Evolutionary conservation across 2,329 filamentous ascomycete species (phyloP).

Genomic region (Cryoendolithus antarcticus): DNA sequence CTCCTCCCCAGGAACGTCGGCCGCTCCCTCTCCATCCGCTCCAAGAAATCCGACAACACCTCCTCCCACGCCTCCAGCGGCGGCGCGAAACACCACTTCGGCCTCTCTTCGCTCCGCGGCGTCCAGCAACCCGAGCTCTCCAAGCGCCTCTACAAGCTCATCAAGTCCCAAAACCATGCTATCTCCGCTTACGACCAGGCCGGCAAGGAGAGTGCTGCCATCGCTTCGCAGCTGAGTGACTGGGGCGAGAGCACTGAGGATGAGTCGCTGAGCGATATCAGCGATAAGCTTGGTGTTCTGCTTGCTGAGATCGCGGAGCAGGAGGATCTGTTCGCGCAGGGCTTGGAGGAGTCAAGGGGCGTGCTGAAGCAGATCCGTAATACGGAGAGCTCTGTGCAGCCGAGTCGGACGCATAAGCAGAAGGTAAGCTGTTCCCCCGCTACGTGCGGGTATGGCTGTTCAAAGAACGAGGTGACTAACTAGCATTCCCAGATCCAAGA

Average conservation of each 20-base stretch:
- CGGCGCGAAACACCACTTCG: slow-evolving; percentile 51
- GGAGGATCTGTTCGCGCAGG: slow-evolving; percentile 77
- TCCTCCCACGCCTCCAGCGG: slow-evolving; percentile 29
- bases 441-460: no score
- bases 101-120: slow-evolving; percentile 74
- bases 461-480: background rate
- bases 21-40: slow-evolving; percentile 61
- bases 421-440: slow-evolving; percentile 37
- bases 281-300: slow-evolving; percentile 89
- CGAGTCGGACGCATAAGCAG: slow-evolving; percentile 71
- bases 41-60: slow-evolving; percentile 40
- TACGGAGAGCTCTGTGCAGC: slow-evolving; percentile 90
- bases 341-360: slow-evolving; percentile 70
- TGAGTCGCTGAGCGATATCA: slow-evolving; percentile 75
- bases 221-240: slow-evolving; percentile 84
- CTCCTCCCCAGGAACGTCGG: slow-evolving; percentile 19
- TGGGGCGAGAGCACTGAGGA: slow-evolving; percentile 92
- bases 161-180: slow-evolving; percentile 88
- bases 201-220: slow-evolving; percentile 68
- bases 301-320: slow-evolving; percentile 88
- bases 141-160: slow-evolving; percentile 77
- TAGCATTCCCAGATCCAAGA: slow-evolving; percentile 51
- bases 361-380: slow-evolving; percentile 87
- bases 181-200: slow-evolving; percentile 76
- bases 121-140: slow-evolving; percentile 77